phyloP scores from a whole-genome alignment of 257 asterid genomes.

The Plantago elongata region DNA sequence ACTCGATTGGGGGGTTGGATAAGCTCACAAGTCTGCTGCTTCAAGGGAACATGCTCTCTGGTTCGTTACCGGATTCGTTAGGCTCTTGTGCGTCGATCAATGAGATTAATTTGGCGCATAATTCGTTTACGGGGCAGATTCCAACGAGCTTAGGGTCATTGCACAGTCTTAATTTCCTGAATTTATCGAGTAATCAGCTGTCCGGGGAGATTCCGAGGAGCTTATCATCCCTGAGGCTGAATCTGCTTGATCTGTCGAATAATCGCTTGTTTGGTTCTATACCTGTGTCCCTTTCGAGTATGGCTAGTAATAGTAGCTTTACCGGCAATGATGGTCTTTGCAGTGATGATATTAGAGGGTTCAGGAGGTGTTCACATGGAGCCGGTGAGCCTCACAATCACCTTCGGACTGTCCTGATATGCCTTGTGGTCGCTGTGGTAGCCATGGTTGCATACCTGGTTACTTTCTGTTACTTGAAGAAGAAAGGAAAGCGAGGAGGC shows the following conservation, averaged over 20 bases:
- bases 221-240: conserved; percentile 54
- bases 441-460: conserved; percentile 30
- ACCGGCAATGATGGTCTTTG: conserved; percentile 62
- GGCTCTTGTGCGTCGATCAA: conserved; percentile 55
- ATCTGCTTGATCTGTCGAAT: conserved; percentile 66
- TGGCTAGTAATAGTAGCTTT: conserved; percentile 66
- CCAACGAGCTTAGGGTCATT: conserved; percentile 54
- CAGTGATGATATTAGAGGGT: conserved; percentile 43
- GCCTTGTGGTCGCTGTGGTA: conserved; percentile 29
- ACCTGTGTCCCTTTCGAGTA: conserved; percentile 52
- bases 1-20: conserved; percentile 45
- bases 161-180: conserved; percentile 59
- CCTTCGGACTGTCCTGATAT: conserved; percentile 30
- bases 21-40: conserved; percentile 44
- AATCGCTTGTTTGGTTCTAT: conserved; percentile 57
- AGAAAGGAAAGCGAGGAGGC: conserved; percentile 18
- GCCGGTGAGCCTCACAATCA: conserved; percentile 26
- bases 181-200: conserved; percentile 62
- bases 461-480: conserved; percentile 36
- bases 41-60: conserved; percentile 56
- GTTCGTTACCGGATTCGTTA: conserved; percentile 61
- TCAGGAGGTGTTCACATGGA: conserved; percentile 38
- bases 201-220: conserved; percentile 70
- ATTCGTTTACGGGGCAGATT: conserved; percentile 52
- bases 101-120: conserved; percentile 55